These are phyloP conservation scores for Sporisorium iseilematis-ciliati DNA, from an alignment of 1,284 basidiomycete genomes.

Conservation along the genomic window DNA sequence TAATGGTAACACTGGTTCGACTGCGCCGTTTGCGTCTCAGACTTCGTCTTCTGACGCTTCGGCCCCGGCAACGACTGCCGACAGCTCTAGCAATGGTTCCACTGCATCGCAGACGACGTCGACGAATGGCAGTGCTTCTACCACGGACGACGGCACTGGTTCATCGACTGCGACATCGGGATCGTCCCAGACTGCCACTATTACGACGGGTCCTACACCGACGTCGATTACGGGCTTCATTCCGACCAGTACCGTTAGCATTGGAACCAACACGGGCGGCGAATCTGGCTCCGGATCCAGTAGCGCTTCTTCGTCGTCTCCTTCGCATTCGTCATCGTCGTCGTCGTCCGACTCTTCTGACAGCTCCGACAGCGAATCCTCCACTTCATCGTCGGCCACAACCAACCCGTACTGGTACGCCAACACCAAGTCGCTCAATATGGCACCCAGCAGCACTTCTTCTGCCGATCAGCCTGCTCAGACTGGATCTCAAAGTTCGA, in stretches of 20 bases:
- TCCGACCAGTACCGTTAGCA: slow-evolving; percentile 2
- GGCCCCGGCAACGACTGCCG: slow-evolving; percentile 1
- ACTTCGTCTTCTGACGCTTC: neutral
- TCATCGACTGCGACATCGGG: slow-evolving; percentile 7
- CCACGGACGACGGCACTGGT: slow-evolving; percentile 6
- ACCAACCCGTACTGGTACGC: slow-evolving; percentile 58
- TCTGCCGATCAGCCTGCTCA: slow-evolving; percentile 5
- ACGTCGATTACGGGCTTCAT: slow-evolving; percentile 8
- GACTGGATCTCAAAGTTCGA: slow-evolving; percentile 20
- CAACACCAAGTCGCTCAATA: slow-evolving; percentile 45
- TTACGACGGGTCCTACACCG: slow-evolving; percentile 16
- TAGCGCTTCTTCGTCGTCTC: slow-evolving; percentile 2
- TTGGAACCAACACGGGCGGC: slow-evolving; percentile 3
- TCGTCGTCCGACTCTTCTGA: slow-evolving; percentile 23
- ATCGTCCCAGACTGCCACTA: slow-evolving; percentile 2
- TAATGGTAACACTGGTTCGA: neutral
- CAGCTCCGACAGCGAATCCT: slow-evolving; percentile 11
- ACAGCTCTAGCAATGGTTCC: neutral
- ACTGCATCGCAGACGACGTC: slow-evolving; percentile 2
- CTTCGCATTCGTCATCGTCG: slow-evolving; percentile 3
- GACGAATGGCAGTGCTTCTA: slow-evolving; percentile 1
- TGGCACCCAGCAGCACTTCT: slow-evolving; percentile 33
- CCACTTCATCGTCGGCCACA: slow-evolving; percentile 16
- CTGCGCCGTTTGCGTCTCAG: neutral
- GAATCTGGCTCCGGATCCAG: slow-evolving; percentile 22